Evolutionary conservation across 768 basidiomycete species (phyloP), one percentile per base, ranked within the genome.

Genomic region (Rhodotorula paludigena): DNA sequence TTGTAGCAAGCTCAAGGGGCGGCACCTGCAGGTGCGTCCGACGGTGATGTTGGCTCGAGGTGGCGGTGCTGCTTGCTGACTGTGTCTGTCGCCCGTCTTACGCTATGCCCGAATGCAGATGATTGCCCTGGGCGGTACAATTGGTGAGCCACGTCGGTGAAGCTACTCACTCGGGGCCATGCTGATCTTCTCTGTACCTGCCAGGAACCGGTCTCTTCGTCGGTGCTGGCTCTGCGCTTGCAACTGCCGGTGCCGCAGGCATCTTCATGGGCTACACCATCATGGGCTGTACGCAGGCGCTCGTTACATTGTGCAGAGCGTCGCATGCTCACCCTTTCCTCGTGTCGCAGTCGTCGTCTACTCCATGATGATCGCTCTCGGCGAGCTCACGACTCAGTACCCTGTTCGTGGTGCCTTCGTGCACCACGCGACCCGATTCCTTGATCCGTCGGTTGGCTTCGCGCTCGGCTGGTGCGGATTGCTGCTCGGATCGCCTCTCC

Each of bases 351-450:
- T n/a, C 12, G 30, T 44, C 21, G 56, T 57, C 56, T 57, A 57
- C 56, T 32, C 56, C 23, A 38, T 61, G 51, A 72, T 72, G 71
- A 64, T 72, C 30, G 61, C 66, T 0, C 63, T 76, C 23, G 74
- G 75, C 36, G 74, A 67, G 47, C 73, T 80, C 77, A 77, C 76
- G 5, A 73, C 78, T 7, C 63, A 78, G 36, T 78, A 71, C 72
- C 80, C 79, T 6, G 76, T 81, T 15, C 55, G 76, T 58, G 66
- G 80, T 68, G 65, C 77, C 57, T 80, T 82, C 71, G 82, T 82
- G 23, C 78, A 81, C 48, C 82, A 84, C 57, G 82, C 84, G 3
- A 70, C 77, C 23, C 75, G 79, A 20, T 81, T 80, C 73, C 68
- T 79, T 33, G 79, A 81, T 63, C 79, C 79, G 7, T 77, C 78